Conservation (phyloP, 1,139 yeast genomes). For the Magnusiomyces tetraspermus region DNA sequence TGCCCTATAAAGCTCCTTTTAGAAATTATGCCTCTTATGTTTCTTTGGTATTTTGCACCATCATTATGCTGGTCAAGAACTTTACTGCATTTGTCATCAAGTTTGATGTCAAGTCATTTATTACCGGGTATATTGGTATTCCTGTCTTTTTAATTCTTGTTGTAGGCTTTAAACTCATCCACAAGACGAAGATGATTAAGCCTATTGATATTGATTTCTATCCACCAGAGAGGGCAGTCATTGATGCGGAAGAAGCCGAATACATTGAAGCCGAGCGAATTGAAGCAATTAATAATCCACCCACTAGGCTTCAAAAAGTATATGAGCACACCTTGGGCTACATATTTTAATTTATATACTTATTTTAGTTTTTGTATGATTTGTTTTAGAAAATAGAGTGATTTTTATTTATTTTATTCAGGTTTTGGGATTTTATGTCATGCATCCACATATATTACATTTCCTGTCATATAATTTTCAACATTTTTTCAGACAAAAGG, state of each 20-base stretch:
- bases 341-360: too few species aligned
- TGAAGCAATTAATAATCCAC: too few species aligned
- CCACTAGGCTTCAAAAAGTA: constrained; percentile 1
- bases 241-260: constrained; percentile 54
- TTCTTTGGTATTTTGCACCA: constrained; percentile 45
- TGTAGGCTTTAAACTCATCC: constrained; percentile 49
- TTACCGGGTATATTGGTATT: constrained; percentile 70
- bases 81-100: constrained; percentile 56
- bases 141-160: constrained; percentile 52
- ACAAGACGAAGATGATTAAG: constrained; percentile 43
- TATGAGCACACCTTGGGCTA: constrained; percentile 12
- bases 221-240: constrained; percentile 48
- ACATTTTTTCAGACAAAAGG: too few species aligned
- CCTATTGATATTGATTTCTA: constrained; percentile 55
- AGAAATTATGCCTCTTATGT: constrained; percentile 46
- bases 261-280: constrained; percentile 32
- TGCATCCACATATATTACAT: too few species aligned
- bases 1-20: constrained; percentile 45
- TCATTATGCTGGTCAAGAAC: constrained; percentile 60
- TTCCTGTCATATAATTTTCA: too few species aligned
- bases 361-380: too few species aligned
- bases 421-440: too few species aligned
- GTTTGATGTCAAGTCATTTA: constrained; percentile 53
- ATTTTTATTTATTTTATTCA: too few species aligned
- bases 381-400: too few species aligned